A percentile compares a stretch with the other conserved stretches of the same genome.
Evolutionary conservation across 2,329 filamentous ascomycete genomes (phyloP).

Genomic region (Xylaria sp.): DNA sequence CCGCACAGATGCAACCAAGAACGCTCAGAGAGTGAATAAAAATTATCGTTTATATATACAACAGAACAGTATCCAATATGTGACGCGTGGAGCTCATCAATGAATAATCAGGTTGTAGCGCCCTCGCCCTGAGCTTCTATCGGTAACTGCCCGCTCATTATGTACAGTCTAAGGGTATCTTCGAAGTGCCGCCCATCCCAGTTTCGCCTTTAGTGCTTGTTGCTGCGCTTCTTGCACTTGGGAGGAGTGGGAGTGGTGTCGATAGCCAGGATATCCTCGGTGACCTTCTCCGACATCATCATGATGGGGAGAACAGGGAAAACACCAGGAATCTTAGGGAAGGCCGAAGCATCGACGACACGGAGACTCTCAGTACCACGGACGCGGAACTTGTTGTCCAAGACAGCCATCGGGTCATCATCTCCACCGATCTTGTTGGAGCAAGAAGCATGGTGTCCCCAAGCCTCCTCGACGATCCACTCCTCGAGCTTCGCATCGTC

Average conservation of each 20-base stretch:
- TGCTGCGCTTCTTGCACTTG: conserved; percentile 16
- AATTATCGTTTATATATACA: conserved; percentile 36
- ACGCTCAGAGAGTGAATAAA: conserved; percentile 1
- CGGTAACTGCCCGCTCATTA: conserved; percentile 25
- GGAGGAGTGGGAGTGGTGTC: neutral
- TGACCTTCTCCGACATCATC: conserved; percentile 46
- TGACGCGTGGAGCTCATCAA: conserved; percentile 20
- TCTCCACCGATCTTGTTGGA: conserved; percentile 51
- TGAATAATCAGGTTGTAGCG: conserved; percentile 7
- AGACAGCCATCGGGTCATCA: conserved; percentile 60
- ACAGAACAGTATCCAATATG: conserved; percentile 26
- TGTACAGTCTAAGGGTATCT: conserved; percentile 31
- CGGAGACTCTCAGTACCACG: conserved; percentile 60
- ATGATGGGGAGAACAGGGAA: conserved; percentile 46
- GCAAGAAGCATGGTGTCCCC: conserved; percentile 47
- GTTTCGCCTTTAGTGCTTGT: conserved; percentile 7
- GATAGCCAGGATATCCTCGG: conserved; percentile 43
- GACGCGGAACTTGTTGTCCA: conserved; percentile 63
- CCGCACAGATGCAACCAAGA: conserved; percentile 17
- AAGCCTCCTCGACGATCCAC: conserved; percentile 46
- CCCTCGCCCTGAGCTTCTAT: conserved; percentile 10
- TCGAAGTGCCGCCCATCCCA: neutral
- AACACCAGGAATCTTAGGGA: conserved; percentile 58
- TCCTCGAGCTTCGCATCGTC: conserved; percentile 41
- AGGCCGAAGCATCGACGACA: conserved; percentile 65